Evolutionary conservation across 1,284 basidiomycete species (phyloP), one percentile per base, ranked within the genome.

Genomic region (Agaricales sp.): DNA sequence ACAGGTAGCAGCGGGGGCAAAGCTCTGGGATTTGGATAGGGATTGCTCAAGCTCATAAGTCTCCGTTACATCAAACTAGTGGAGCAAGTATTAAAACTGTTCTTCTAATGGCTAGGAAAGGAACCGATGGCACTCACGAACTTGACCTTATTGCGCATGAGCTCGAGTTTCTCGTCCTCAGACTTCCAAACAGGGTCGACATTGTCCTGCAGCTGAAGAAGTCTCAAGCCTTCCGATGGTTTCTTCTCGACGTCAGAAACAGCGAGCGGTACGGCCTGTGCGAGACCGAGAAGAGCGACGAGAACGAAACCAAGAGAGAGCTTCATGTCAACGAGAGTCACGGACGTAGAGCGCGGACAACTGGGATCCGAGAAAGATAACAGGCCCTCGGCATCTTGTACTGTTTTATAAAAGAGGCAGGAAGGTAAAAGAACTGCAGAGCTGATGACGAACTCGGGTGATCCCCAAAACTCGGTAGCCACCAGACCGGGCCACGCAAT

Each of bases 181-280:
- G 68, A 66, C 59, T 66, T 75, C 44, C 44, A 45, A 6, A 76
- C 71, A 4, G 69, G 69, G 3, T 66, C 65, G 14, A 58, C 63
- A 30, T 61, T 64, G 44, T 73, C 72, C 4, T 59, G 63, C 45
- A 78, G 67, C 52, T 70, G 69, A 30, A 79, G 67, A 21, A 80
- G 67, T 26, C 74, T 69, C 26, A 77, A 58, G n/a, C 69, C 69
- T 48, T 65, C 54, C 2, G 60, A 61, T 6, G 62, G 54, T 48
- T 71, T 71, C 50, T 56, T 53, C 44, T 54, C 60, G 20, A 73
- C 61, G 52, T 70, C 67, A 3, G 57, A 52, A 39, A 61, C 57
- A 8, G 60, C 57, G 44, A 69, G 62, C 8, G 66, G 65, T 1
- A 49, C 59, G 16, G 64, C 61, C 16, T 39, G 18, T 37, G 20